phyloP scores from a whole-genome alignment of 2,329 filamentous ascomycete genomes.

The Xylaria sp. region DNA sequence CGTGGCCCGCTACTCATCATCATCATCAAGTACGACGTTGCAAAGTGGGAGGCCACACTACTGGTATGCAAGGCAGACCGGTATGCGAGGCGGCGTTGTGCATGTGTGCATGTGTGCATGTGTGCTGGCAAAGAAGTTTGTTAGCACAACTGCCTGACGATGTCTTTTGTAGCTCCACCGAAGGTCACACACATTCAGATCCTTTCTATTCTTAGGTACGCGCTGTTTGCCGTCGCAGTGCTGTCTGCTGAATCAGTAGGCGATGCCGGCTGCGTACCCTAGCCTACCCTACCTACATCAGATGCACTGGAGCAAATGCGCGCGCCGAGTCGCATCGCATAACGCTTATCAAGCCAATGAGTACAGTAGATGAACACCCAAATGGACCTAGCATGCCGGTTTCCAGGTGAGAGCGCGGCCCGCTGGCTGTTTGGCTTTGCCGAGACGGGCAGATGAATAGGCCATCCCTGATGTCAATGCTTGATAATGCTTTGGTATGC shows the following conservation, averaged over 20 bases:
- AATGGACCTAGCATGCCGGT: constrained; percentile 1
- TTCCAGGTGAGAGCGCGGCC: constrained; percentile 3
- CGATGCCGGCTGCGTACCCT: neutral
- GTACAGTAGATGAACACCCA: neutral
- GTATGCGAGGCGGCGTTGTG: constrained; percentile 30
- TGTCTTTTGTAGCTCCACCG: constrained; percentile 15
- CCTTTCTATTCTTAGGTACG: constrained; percentile 29
- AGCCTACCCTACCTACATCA: neutral
- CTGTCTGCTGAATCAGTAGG: no score
- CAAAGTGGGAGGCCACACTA: constrained; percentile 27
- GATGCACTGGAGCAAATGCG: neutral
- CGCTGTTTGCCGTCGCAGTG: no score
- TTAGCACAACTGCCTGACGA: constrained; percentile 14
- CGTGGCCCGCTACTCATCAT: constrained; percentile 16
- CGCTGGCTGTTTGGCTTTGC: neutral
- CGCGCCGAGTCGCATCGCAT: constrained; percentile 5
- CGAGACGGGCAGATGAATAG: constrained; percentile 6
- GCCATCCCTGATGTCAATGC: neutral
- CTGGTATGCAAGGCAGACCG: constrained; percentile 21
- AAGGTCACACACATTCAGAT: neutral
- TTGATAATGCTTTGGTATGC: neutral
- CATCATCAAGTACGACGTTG: constrained; percentile 25
- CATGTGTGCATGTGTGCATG: constrained; percentile 31
- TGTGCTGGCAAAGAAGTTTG: constrained; percentile 21
- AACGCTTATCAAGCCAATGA: constrained; percentile 6